Base-by-base conservation (phyloP, 257 asterid genomes). In the Gentiana straminea region DNA sequence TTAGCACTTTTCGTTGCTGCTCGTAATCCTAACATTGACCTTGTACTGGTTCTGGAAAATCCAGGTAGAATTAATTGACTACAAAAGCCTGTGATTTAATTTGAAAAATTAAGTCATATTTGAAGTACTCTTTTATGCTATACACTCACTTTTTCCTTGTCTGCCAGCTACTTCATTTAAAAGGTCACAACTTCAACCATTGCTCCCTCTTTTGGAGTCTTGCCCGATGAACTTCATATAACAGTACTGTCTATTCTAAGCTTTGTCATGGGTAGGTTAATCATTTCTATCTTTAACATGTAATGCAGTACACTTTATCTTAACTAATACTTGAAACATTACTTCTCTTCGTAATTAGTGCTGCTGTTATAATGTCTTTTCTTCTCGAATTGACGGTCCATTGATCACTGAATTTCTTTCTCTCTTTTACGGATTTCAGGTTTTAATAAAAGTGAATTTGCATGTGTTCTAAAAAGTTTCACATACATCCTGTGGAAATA, bases 1-100 rank as follows among this genome's bases (percentile, higher is more conserved):
- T 80, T 92, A 73, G 99, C 99, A 35, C 95, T 92, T 64, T 90
- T 95, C 52, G 83, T 88, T 60, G 99, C 95, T 33, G 93, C 99
- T 33, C 88, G 93, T 46, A 88, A 81, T 69, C 94, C 99, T 35
- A 49, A 75, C n/a, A 72, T 88, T 44, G 99, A 92, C 76, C 95
- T 92, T 65, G 85, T 92, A 13, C 45, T 88, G 35, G 61, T 88
- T 78, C 70, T 88, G 68, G 75, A 91, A 53, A 92, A 92, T 81
- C 95, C 99, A 70, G 97, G 98, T 87, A 24, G 35, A 65, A 24
- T 24, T 24, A 24, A 24, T 61, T 64, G 8, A 7, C 8, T 45
- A 15, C 39, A 41, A 24, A 24, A 41, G 11, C 13, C 55, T 44
- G 35, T 52, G 4, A 5, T 52, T 11, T 45, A 4, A 52, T 44